Percentiles rank a stretch among this genome's conserved stretches.
Conservation (phyloP, 345 rosid species). For the Angophora floribunda region DNA sequence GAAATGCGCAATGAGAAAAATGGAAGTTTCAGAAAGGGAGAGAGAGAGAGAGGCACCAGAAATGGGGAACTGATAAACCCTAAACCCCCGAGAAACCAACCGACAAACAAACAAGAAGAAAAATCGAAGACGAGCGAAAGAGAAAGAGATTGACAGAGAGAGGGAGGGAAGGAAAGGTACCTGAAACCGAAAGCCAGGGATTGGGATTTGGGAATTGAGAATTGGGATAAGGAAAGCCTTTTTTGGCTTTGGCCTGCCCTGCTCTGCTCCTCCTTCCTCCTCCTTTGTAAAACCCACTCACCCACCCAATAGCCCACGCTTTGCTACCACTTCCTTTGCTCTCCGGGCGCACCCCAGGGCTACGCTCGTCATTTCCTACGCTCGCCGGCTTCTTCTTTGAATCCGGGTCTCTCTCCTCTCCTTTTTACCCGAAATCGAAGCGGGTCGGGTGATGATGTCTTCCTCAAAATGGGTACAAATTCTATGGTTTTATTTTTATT, state of each 20-base stretch:
- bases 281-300: not conserved
- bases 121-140: not conserved
- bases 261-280: not conserved
- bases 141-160: not conserved
- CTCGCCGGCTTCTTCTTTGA: not conserved
- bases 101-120: not conserved
- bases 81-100: not conserved
- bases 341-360: not conserved
- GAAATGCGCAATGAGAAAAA: not conserved
- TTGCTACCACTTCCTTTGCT: not conserved
- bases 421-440: not conserved
- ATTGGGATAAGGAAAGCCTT: not conserved
- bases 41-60: not conserved
- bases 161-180: not conserved
- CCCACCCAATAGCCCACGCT: too few species aligned
- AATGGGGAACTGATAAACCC: not conserved
- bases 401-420: not conserved
- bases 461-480: not conserved
- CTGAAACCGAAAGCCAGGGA: not conserved
- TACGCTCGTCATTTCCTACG: not conserved
- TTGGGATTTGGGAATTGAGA: not conserved
- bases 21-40: not conserved
- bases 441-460: not conserved
- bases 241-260: not conserved
- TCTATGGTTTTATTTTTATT: too few species aligned